Evolutionary conservation across 805 yeast species (phyloP).

Genomic region (Candida vaughaniae): DNA sequence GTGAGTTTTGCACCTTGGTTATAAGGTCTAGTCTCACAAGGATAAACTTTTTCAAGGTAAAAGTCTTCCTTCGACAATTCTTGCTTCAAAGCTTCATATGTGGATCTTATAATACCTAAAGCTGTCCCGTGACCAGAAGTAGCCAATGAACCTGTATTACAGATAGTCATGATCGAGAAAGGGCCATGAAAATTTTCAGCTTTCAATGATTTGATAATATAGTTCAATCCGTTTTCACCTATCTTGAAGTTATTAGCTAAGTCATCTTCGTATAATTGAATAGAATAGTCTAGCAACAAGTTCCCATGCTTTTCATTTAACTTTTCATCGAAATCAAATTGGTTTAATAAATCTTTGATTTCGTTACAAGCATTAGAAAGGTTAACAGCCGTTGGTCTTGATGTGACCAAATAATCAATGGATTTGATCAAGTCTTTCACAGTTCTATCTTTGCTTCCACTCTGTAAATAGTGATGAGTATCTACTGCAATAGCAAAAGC

Average conservation of each 20-base stretch:
- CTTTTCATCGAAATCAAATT: slow-evolving; percentile 18
- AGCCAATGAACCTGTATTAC: slow-evolving; percentile 96
- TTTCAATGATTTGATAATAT: slow-evolving; percentile 48
- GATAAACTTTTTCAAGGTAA: slow-evolving; percentile 69
- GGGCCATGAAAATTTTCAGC: slow-evolving; percentile 56
- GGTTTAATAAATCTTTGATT: slow-evolving; percentile 36
- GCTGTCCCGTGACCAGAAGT: slow-evolving; percentile 99
- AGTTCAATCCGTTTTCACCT: slow-evolving; percentile 80
- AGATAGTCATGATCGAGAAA: slow-evolving; percentile 83
- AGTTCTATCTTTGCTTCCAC: slow-evolving; percentile 20
- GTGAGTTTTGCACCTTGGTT: slow-evolving; percentile 95
- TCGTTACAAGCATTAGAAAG: slow-evolving; percentile 70
- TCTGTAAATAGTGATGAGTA: slow-evolving; percentile 27
- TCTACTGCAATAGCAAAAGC: slow-evolving; percentile 82
- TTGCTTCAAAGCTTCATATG: slow-evolving; percentile 45
- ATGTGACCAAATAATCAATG: slow-evolving; percentile 64
- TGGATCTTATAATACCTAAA: slow-evolving; percentile 81
- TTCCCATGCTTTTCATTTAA: slow-evolving; percentile 26
- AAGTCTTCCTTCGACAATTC: slow-evolving; percentile 31
- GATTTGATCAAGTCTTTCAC: slow-evolving; percentile 37
- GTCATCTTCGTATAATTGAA: slow-evolving; percentile 69
- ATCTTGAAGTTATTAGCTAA: slow-evolving; percentile 72
- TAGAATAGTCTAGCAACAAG: slow-evolving; percentile 44
- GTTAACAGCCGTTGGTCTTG: slow-evolving; percentile 96
- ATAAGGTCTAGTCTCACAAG: slow-evolving; percentile 94